Evolutionary conservation across 2,329 filamentous ascomycete genomes (phyloP).

Genomic region (Zopfia rhizophila): DNA sequence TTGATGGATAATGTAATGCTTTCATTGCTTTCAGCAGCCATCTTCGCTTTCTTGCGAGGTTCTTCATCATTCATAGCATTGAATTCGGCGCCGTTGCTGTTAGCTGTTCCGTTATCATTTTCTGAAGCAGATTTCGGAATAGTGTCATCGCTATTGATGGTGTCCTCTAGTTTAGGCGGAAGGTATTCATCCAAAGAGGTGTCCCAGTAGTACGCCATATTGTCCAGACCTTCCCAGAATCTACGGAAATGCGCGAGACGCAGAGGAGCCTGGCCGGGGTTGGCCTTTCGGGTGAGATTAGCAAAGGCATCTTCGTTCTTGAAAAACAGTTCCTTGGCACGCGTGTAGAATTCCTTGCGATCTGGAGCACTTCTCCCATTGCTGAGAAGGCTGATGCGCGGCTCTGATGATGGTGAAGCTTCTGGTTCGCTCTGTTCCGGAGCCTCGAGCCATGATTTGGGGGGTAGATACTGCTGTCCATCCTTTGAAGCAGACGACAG

Average conservation of each 20-base stretch:
- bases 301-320: slow-evolving; percentile 68
- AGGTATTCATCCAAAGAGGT: slow-evolving; percentile 67
- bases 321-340: slow-evolving; percentile 62
- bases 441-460: slow-evolving; percentile 44
- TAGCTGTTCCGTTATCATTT: slow-evolving; percentile 10
- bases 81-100: slow-evolving; percentile 21
- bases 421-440: slow-evolving; percentile 41
- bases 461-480: slow-evolving; percentile 52
- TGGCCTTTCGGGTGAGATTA: slow-evolving; percentile 62
- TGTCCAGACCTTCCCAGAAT: slow-evolving; percentile 69
- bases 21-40: slow-evolving; percentile 31
- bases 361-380: slow-evolving; percentile 62
- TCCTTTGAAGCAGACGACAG: slow-evolving; percentile 46
- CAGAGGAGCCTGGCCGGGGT: slow-evolving; percentile 57
- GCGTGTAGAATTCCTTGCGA: slow-evolving; percentile 59
- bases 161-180: slow-evolving; percentile 33
- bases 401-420: slow-evolving; percentile 33
- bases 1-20: slow-evolving; percentile 18
- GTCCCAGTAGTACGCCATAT: slow-evolving; percentile 72
- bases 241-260: slow-evolving; percentile 67
- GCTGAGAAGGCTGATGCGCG: slow-evolving; percentile 49
- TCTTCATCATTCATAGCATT: slow-evolving; percentile 31
- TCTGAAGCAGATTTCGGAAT: slow-evolving; percentile 6
- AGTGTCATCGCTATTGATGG: slow-evolving; percentile 8
- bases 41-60: slow-evolving; percentile 53